Base-by-base conservation (phyloP, 495 filamentous ascomycete genomes). In the Penicillium cinerascens region DNA sequence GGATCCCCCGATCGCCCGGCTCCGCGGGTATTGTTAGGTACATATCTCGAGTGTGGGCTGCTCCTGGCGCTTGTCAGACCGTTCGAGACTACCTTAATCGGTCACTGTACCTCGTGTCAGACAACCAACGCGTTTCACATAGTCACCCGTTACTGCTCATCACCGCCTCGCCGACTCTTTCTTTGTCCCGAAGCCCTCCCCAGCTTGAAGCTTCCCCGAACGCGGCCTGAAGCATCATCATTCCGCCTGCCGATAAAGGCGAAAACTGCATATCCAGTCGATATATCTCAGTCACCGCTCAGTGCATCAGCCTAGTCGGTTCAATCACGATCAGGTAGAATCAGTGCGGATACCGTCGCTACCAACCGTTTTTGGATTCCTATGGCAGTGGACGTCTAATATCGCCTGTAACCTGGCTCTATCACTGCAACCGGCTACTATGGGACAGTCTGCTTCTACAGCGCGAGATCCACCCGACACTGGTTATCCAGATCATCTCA, bases 391-490 rank as follows among this genome's bases (percentile, higher is more conserved):
- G 55, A 57, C 55, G 54, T 59, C 38, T 69, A 63, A 63, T 50
- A 47, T 44, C 48, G 49, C 50, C 52, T 47, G 33, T 47, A 54
- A 49, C 61, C 43, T 41, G 18, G 38, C 53, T 43, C 49, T 41
- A 29, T 44, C 55, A 10, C 48, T 42, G 16, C 26, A 38, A 60
- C 37, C 44, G 66, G 61, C 61, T 76, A 75, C 69, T 76, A 77
- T 77, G 74, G 74, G 74, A 72, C 74, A 76, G 59, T 68, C 70
- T 57, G 73, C 71, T 25, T 77, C 75, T 42, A 73, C 73, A 42
- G 68, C 70, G 57, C 64, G 71, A 68, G 61, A 71, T 51, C 60
- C 59, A 42, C 66, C 67, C 41, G 63, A 69, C 44, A 65, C 49
- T 49, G 59, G 46, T 40, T 56, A 56, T 38, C 35, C 62, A 46